Conservation (phyloP, 1,284 basidiomycete genomes). For the Irpex sp. region DNA sequence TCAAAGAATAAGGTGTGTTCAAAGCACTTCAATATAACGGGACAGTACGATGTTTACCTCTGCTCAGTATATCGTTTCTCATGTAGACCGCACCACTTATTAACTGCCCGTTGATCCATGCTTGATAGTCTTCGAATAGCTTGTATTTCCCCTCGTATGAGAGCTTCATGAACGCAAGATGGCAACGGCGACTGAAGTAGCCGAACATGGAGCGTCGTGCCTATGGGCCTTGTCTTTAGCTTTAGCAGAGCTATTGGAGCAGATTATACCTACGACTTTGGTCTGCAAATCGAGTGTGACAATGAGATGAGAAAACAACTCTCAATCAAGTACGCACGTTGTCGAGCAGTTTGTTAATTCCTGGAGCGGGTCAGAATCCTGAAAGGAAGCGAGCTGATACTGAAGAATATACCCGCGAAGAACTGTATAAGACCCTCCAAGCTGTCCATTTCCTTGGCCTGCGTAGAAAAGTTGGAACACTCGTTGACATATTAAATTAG, state of each 20-base stretch:
- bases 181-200: slow-evolving; percentile 72
- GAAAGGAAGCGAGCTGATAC: background rate
- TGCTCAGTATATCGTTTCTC: slow-evolving; percentile 55
- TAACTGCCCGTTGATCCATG: slow-evolving; percentile 53
- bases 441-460: background rate
- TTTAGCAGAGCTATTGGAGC: background rate
- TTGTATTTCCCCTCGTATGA: slow-evolving; percentile 64
- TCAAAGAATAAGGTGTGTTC: background rate
- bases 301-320: background rate
- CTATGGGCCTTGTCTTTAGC: slow-evolving; percentile 26
- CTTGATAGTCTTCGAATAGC: slow-evolving; percentile 58
- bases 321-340: background rate
- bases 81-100: slow-evolving; percentile 45
- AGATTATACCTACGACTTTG: background rate
- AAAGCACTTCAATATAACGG: background rate
- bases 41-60: slow-evolving; percentile 31
- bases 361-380: background rate
- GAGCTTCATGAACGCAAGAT: slow-evolving; percentile 67
- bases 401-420: background rate
- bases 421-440: background rate
- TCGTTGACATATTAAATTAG: background rate
- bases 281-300: background rate
- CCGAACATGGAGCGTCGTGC: slow-evolving; percentile 75
- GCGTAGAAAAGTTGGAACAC: background rate
- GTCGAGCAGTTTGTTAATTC: background rate